phyloP scores from a whole-genome alignment of 306 rosid species.

The Gleditsia sinensis region DNA sequence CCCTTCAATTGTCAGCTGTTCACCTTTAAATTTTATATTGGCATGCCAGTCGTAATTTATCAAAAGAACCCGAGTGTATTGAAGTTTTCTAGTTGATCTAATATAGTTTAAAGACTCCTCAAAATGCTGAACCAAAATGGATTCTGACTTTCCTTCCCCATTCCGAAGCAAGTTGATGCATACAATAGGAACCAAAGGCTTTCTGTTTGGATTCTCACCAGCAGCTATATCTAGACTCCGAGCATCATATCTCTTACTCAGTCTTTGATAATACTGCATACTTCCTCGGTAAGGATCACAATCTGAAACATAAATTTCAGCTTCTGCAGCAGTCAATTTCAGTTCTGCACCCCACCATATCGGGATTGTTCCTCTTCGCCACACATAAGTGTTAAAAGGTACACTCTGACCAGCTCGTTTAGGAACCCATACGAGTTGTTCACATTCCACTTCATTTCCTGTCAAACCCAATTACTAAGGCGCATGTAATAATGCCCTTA shows the following conservation, averaged over 20 bases:
- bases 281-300: conserved; percentile 91
- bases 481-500: background rate
- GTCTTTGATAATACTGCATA: conserved; percentile 75
- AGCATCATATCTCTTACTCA: conserved; percentile 86
- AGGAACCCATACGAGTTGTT: conserved; percentile 96
- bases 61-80: conserved; percentile 69
- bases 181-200: conserved; percentile 81
- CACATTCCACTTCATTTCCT: conserved; percentile 99
- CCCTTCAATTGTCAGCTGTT: conserved; percentile 92
- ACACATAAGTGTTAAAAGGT: conserved; percentile 84
- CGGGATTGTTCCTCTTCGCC: conserved; percentile 99
- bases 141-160: conserved; percentile 96
- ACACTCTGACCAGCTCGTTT: conserved; percentile 79
- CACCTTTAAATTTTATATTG: conserved; percentile 80
- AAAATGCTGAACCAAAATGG: conserved; percentile 89
- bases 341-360: conserved; percentile 99
- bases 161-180: conserved; percentile 89
- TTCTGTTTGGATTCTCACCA: conserved; percentile 60
- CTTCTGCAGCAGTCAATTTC: conserved; percentile 96
- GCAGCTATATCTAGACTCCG: conserved; percentile 55
- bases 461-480: conserved; percentile 43
- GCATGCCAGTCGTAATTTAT: conserved; percentile 98
- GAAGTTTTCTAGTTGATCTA: conserved; percentile 77
- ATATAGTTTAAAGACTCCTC: conserved; percentile 78
- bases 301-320: conserved; percentile 94